A percentile compares a stretch with the other conserved stretches of the same genome.
Evolutionary conservation across 2,329 filamentous ascomycete genomes (phyloP).

Genomic region (Scedosporium aurantiacum): DNA sequence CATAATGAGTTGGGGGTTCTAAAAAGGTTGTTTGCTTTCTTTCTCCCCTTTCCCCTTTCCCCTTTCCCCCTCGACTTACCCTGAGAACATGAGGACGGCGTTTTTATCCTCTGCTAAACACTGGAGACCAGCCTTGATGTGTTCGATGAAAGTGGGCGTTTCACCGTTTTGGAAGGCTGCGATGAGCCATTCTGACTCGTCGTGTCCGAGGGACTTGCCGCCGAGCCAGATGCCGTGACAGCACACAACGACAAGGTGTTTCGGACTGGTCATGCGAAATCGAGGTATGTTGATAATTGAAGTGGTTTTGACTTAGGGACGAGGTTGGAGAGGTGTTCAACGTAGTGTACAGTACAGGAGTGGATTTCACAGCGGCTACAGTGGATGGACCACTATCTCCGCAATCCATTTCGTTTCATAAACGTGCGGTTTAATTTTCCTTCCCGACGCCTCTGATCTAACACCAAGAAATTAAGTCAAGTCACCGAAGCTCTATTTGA

Average conservation of each 20-base stretch:
- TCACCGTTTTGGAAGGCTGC: slow-evolving; percentile 69
- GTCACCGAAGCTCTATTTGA: not conserved
- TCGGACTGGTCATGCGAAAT: slow-evolving; percentile 14
- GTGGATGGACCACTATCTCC: not conserved
- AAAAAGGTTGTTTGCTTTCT: not conserved
- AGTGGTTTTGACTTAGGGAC: not conserved
- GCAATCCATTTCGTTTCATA: not conserved
- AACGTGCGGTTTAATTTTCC: not conserved
- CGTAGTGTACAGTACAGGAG: not conserved
- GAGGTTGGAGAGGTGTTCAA: not conserved
- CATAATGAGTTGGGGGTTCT: not conserved
- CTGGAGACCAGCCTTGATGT: slow-evolving; percentile 55
- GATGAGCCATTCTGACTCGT: slow-evolving; percentile 59
- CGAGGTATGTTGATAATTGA: not conserved
- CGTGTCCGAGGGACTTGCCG: slow-evolving; percentile 36
- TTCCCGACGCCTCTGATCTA: not conserved
- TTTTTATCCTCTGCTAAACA: slow-evolving; percentile 32
- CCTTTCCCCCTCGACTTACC: slow-evolving; percentile 31
- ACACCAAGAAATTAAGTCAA: not conserved
- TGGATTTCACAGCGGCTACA: not conserved
- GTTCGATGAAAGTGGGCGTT: slow-evolving; percentile 66
- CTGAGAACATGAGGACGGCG: slow-evolving; percentile 59
- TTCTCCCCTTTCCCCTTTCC: not conserved
- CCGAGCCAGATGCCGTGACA: slow-evolving; percentile 72
- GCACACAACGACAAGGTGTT: slow-evolving; percentile 65